phyloP scores from a whole-genome alignment of 2,329 filamentous ascomycete genomes.

The Didymella keratinophila region DNA sequence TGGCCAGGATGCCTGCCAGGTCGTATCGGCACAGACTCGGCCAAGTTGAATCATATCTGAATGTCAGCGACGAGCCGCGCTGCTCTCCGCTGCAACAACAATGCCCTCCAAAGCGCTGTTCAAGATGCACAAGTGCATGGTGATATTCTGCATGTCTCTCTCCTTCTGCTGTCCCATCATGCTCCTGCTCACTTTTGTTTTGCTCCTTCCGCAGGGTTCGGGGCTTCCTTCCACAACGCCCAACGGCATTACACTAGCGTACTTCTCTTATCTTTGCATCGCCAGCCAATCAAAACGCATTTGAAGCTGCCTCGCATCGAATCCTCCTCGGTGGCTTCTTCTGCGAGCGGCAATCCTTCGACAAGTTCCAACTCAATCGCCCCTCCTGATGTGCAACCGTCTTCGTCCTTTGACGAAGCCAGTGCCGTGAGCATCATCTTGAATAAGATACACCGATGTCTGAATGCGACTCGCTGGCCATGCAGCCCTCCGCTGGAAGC shows the following conservation, averaged over 20 bases:
- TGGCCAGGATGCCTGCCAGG: constrained; percentile 3
- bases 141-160: background rate
- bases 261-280: constrained; percentile 30
- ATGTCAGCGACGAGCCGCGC: constrained; percentile 7
- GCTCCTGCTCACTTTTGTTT: background rate
- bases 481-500: background rate
- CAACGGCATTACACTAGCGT: constrained; percentile 13
- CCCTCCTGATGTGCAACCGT: background rate
- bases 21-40: constrained; percentile 17
- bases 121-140: background rate
- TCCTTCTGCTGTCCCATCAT: background rate
- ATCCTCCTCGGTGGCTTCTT: constrained; percentile 20
- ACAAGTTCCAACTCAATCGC: constrained; percentile 10
- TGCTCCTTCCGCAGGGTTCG: background rate
- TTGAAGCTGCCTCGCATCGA: constrained; percentile 11
- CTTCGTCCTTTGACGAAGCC: background rate
- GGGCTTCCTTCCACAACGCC: constrained; percentile 7
- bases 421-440: constrained; percentile 7
- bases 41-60: constrained; percentile 17
- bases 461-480: background rate
- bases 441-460: background rate
- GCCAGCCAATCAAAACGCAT: constrained; percentile 34
- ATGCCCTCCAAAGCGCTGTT: background rate
- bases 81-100: background rate
- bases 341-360: constrained; percentile 18